Percentiles rank a stretch among this genome's conserved stretches.
These are phyloP conservation scores for Geotrichum candidum DNA, from an alignment of 1,139 yeast species.

Conservation along the genomic window DNA sequence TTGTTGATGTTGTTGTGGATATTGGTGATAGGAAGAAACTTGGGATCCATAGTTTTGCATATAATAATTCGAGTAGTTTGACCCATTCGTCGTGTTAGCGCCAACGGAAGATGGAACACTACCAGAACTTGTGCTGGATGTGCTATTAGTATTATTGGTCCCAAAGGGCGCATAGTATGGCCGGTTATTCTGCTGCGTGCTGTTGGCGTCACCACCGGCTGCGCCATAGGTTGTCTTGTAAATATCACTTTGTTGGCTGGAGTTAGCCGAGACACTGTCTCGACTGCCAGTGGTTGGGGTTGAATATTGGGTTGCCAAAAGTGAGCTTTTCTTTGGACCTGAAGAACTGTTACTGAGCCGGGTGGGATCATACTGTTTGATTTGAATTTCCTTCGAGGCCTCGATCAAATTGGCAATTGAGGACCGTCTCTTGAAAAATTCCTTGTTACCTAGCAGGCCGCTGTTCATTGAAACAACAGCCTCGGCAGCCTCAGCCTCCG, in stretches of 20 bases:
- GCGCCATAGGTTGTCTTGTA: constrained; percentile 8
- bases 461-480: constrained; percentile 18
- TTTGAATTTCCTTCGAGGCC: constrained; percentile 11
- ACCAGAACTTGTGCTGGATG: background rate
- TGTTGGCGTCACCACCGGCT: constrained; percentile 9
- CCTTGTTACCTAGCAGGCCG: constrained; percentile 1
- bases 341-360: background rate
- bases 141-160: background rate
- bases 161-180: background rate
- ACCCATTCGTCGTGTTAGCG: background rate
- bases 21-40: background rate
- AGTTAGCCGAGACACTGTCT: background rate
- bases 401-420: constrained; percentile 18
- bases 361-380: constrained; percentile 1
- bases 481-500: constrained; percentile 19
- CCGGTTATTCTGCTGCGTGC: background rate
- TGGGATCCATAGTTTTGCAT: background rate
- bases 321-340: background rate
- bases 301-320: background rate
- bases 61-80: constrained; percentile 1
- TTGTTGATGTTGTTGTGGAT: background rate
- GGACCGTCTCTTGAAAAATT: background rate
- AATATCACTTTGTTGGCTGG: constrained; percentile 1
- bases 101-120: background rate
- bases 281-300: background rate